Evolutionary conservation across 805 yeast genomes (phyloP), one percentile per base, ranked within the genome.

Genomic region (Wickerhamomyces ciferrii): DNA sequence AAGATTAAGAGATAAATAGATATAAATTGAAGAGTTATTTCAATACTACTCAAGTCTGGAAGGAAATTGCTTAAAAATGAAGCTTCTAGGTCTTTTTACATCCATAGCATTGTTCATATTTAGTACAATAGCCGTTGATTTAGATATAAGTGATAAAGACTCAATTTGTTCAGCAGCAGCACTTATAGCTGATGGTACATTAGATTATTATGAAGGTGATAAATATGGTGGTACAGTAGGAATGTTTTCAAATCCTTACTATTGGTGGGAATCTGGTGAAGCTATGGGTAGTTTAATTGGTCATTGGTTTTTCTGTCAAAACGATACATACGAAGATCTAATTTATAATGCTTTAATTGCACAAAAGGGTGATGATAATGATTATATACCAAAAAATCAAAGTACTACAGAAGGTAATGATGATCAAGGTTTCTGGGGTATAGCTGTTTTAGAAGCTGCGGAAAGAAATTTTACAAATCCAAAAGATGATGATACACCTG

Each of bases 221-320:
- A 60, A 70, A 36, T 61, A 67, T 40, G 91, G 90, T 43, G 90
- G 90, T 27, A 74, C 84, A 8, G 72, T 84, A 20, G 95, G 92
- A 32, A 76, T 79, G 84, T 83, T 86, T 58, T 72, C 78, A 24
- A 59, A 72, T 53, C 94, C 94, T 0, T 86, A 86, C 67, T 86
- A 84, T 67, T 90, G 94, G 90, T 87, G 96, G 96, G 85, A 87
- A 65, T 91, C 96, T 27, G 96, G 96, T 61, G 95, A 88, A 58
- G 95, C 90, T 0, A 84, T 73, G 66, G 79, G 79, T 29, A 68
- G 72, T 7, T 63, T 87, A 70, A 60, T 92, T 32, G 96, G 87
- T 58, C 83, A 82, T 59, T 75, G 87, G 75, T 81, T 65, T 58
- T 80, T 79, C 59, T 84, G 92, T 65, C 71, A 83, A 44, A 83